A percentile compares a stretch with the other conserved stretches of the same genome.
Evolutionary conservation across 1,284 basidiomycete species (phyloP).

Genomic region (Malassezia equina): DNA sequence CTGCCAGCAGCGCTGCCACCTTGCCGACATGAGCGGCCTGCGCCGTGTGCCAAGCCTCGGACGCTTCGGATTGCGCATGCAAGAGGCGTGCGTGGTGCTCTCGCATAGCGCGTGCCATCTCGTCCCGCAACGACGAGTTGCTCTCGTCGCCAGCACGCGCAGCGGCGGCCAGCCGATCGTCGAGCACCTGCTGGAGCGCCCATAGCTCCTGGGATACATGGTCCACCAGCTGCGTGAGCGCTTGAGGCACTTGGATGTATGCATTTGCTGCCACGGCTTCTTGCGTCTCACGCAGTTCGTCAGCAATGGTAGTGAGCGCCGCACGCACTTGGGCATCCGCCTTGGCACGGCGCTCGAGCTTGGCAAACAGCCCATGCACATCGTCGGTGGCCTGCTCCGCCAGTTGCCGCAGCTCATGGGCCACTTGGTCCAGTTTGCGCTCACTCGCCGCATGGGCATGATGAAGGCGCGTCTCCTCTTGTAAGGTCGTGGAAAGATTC

Average conservation of each 20-base stretch:
- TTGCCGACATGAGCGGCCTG: background rate
- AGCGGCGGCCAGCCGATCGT: background rate
- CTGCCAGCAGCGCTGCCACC: background rate
- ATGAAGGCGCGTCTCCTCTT: conserved; percentile 55
- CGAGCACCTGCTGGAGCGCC: background rate
- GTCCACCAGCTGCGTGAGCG: background rate
- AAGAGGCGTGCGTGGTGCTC: background rate
- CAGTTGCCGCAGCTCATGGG: conserved; percentile 59
- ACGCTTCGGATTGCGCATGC: background rate
- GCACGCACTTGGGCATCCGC: conserved; percentile 2
- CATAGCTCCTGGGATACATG: background rate
- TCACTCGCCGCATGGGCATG: conserved; percentile 70
- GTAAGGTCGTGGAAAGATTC: conserved; percentile 20
- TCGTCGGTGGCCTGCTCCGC: conserved; percentile 63
- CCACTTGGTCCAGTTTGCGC: conserved; percentile 60
- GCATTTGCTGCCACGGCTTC: background rate
- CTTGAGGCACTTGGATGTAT: background rate
- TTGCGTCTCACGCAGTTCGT: background rate
- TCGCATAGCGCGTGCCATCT: background rate
- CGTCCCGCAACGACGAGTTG: background rate
- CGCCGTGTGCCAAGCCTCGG: background rate
- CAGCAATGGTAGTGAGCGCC: background rate
- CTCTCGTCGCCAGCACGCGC: background rate
- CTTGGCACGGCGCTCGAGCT: conserved; percentile 53
- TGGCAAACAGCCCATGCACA: conserved; percentile 65